phyloP scores from a whole-genome alignment of 306 rosid species.

The Astragalus glycyphyllos region DNA sequence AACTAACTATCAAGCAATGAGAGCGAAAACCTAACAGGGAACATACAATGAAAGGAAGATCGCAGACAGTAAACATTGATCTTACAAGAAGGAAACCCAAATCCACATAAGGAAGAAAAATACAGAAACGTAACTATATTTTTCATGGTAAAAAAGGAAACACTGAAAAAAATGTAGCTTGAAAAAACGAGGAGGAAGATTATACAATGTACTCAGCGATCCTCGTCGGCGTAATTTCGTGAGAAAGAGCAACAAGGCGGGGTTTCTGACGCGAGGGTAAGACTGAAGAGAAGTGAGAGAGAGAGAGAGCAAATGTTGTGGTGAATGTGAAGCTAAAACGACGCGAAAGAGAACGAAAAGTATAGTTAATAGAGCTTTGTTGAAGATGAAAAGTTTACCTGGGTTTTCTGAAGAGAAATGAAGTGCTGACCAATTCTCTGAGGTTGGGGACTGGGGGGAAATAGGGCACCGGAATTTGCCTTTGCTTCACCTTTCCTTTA shows the following conservation, averaged over 20 bases:
- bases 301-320: not conserved
- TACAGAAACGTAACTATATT: not conserved
- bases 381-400: slow-evolving; percentile 1
- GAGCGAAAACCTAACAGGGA: not conserved
- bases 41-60: slow-evolving; percentile 15
- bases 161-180: not conserved
- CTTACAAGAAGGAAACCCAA: not conserved
- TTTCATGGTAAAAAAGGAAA: not conserved
- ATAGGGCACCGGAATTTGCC: not conserved
- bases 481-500: not conserved
- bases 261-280: not conserved
- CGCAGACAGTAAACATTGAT: not conserved
- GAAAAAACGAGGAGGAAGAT: not conserved
- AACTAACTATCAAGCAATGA: not conserved
- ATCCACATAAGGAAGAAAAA: not conserved
- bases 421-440: not conserved
- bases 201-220: not conserved
- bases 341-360: not conserved
- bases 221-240: not conserved
- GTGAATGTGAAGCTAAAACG: not conserved
- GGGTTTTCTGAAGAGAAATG: not conserved
- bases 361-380: not conserved
- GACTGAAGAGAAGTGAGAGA: not conserved
- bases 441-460: not conserved
- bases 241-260: not conserved